Conservation (phyloP, 2,329 filamentous ascomycete genomes). For the Thelonectria olida region DNA sequence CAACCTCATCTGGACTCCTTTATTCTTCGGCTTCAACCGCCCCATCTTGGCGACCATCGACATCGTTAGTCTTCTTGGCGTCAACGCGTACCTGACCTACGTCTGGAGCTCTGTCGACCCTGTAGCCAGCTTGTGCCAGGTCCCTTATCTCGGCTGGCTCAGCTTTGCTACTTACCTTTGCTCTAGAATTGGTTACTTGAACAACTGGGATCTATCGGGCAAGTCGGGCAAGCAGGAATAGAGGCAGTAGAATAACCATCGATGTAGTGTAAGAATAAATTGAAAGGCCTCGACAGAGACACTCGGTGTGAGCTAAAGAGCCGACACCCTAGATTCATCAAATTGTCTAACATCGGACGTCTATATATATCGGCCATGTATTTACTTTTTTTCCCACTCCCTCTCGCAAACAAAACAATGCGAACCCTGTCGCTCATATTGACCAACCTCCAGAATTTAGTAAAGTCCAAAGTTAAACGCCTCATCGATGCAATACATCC, state of each 20-base stretch:
- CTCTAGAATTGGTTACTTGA: slow-evolving; percentile 73
- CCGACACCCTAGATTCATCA: background rate
- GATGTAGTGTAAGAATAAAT: slow-evolving; percentile 29
- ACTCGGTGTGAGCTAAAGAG: background rate
- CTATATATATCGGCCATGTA: background rate
- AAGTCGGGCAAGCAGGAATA: slow-evolving; percentile 37
- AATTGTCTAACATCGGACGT: background rate
- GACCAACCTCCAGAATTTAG: background rate
- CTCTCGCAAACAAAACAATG: background rate
- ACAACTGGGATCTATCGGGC: slow-evolving; percentile 69
- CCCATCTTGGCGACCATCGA: slow-evolving; percentile 80
- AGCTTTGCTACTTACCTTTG: slow-evolving; percentile 88
- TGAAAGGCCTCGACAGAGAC: background rate
- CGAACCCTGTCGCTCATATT: background rate
- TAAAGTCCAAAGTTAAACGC: slow-evolving; percentile 28
- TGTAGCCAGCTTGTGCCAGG: slow-evolving; percentile 76
- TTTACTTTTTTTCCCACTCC: background rate
- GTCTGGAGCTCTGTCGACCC: slow-evolving; percentile 80
- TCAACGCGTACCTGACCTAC: slow-evolving; percentile 78
- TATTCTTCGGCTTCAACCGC: slow-evolving; percentile 84
- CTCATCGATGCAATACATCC: slow-evolving; percentile 29
- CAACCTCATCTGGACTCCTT: slow-evolving; percentile 90
- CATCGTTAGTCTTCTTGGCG: slow-evolving; percentile 75
- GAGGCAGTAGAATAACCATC: slow-evolving; percentile 36
- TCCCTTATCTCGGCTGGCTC: slow-evolving; percentile 88